Base-by-base conservation (phyloP, 768 basidiomycete species). In the Panaeolus papilionaceus region DNA sequence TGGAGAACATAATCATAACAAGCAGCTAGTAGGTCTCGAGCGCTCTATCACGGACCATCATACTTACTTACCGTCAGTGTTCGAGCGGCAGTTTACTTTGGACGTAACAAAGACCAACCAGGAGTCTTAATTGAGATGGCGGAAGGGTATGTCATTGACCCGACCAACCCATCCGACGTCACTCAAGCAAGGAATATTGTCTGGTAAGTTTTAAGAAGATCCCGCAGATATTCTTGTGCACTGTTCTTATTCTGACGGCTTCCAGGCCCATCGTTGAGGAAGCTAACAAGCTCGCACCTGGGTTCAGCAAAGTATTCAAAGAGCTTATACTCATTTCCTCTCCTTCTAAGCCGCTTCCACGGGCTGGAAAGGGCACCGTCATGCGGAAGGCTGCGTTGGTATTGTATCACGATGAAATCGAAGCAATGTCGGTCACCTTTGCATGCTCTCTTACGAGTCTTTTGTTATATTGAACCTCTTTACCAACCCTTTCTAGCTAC, bases 281-380 rank as follows among this genome's bases (percentile, higher is more conserved):
- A 38, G 84, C 84, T 3, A 86, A 86, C 71, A 73, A 73, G 54
- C 73, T 76, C n/a, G 79, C 80, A 5, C 85, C 86, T 0, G 67
- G 76, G 2, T 84, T 81, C 66, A 83, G 82, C 65, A 77, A 80
- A n/a, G 78, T 86, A 7, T 86, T 86, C 74, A 84, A 84, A 64
- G 84, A 88, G 69, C 82, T 87, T 80, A 82, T 88, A 45, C 61
- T 87, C 45, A 77, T 86, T 16, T 76, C 84, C 0, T 64, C 67
- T 6, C 73, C 75, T 5, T 71, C 73, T 16, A 80, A 79, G 28
- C 85, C 84, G 0, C 77, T 88, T 64, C 73, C 80, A 23, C 82
- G 83, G 26, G 75, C 83, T 4, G 81, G 78, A 0, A 89, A 88
- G 71, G 84, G 84, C 0, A 86, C 85, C 0, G 78, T 85, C 8